These are phyloP conservation scores for Neotropicomus parvogracilis DNA, from an alignment of 1,284 basidiomycete species.

Conservation along the genomic window DNA sequence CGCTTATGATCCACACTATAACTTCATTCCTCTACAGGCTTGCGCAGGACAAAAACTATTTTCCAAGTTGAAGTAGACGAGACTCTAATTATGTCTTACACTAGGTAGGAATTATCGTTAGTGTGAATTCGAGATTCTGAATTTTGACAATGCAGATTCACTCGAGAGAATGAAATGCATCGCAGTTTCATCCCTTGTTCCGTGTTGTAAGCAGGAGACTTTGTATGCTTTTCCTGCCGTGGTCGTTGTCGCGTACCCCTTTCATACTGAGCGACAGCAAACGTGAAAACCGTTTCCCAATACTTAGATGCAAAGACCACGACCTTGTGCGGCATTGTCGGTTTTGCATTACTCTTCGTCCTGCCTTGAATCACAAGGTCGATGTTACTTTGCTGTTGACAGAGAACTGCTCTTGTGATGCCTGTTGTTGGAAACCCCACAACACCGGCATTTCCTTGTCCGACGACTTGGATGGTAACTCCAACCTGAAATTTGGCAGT, in stretches of 20 bases:
- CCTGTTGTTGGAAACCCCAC: too few species aligned
- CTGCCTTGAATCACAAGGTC: too few species aligned
- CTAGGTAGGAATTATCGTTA: slow-evolving; percentile 19
- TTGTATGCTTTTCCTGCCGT: background rate
- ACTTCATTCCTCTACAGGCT: slow-evolving; percentile 36
- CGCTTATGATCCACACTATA: background rate
- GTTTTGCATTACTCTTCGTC: too few species aligned
- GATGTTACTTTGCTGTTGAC: too few species aligned
- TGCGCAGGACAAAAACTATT: slow-evolving; percentile 83
- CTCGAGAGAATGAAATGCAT: slow-evolving; percentile 10
- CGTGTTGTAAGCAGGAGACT: background rate
- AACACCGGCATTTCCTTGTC: too few species aligned
- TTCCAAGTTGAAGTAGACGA: slow-evolving; percentile 51
- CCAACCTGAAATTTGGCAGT: too few species aligned
- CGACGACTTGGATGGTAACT: too few species aligned
- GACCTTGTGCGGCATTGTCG: too few species aligned
- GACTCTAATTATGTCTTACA: slow-evolving; percentile 1
- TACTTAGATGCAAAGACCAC: too few species aligned
- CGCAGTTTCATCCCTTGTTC: background rate
- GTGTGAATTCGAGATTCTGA: slow-evolving; percentile 1
- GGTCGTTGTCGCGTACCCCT: background rate
- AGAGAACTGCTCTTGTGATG: too few species aligned
- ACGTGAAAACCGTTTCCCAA: too few species aligned
- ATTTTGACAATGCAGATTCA: slow-evolving; percentile 19
- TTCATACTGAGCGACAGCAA: background rate